A percentile compares a stretch with the other conserved stretches of the same genome.
Conservation (phyloP, 495 filamentous ascomycete species). For the Bombardia bombarda region DNA sequence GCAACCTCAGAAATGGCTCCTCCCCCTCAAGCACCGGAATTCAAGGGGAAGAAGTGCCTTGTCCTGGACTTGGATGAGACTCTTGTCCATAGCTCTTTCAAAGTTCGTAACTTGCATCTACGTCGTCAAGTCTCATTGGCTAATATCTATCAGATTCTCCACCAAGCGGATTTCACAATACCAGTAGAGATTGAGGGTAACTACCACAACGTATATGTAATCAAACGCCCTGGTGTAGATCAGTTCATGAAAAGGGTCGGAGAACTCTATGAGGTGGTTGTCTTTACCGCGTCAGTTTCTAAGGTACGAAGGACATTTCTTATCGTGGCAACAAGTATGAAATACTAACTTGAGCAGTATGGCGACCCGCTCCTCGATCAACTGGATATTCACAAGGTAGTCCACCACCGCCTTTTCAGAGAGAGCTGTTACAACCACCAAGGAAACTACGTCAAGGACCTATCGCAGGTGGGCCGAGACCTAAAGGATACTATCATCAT, state of each 20-base stretch:
- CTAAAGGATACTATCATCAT: conserved; percentile 98
- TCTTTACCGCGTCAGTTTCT: conserved; percentile 97
- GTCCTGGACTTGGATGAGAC: conserved; percentile 97
- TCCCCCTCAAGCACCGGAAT: conserved; percentile 71
- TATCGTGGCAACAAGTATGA: background rate
- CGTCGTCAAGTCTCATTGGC: too few species aligned
- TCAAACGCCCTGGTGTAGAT: conserved; percentile 95
- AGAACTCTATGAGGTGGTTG: conserved; percentile 96
- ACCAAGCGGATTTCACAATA: conserved; percentile 98
- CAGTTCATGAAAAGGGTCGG: conserved; percentile 98
- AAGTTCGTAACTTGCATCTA: conserved; percentile 47
- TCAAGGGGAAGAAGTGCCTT: conserved; percentile 84
- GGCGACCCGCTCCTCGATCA: conserved; percentile 95
- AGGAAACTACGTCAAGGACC: conserved; percentile 98
- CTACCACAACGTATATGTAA: conserved; percentile 99
- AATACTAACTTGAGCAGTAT: conserved; percentile 52
- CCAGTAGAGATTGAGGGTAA: conserved; percentile 98
- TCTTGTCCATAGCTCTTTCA: conserved; percentile 98
- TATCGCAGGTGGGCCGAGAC: conserved; percentile 93
- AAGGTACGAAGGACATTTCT: conserved; percentile 54
- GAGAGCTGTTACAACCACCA: conserved; percentile 99
- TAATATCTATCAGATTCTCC: conserved; percentile 62
- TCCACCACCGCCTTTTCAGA: conserved; percentile 93
- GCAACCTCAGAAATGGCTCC: conserved; percentile 57
- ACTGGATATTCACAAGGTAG: conserved; percentile 92